Evolutionary conservation across 1,284 basidiomycete genomes (phyloP).

Genomic region (Porogramme epimiltina): DNA sequence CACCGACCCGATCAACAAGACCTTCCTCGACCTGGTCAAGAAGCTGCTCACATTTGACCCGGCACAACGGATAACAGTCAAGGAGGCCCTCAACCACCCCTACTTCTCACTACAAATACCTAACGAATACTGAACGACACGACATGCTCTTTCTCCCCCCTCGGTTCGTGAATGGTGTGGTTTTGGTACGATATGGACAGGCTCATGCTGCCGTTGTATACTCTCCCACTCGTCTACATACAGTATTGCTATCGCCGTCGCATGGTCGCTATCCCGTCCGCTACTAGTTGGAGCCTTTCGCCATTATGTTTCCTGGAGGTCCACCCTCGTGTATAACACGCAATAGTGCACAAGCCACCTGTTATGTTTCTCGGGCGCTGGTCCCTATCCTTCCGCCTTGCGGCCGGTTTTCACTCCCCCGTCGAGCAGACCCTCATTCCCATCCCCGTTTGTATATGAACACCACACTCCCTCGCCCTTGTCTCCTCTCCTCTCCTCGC

Average conservation of each 20-base stretch:
- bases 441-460: constrained; percentile 6
- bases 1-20: constrained; percentile 68
- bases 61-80: constrained; percentile 81
- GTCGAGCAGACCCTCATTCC: no score
- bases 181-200: constrained; percentile 31
- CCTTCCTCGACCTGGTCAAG: constrained; percentile 87
- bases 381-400: constrained; percentile 6
- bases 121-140: constrained; percentile 33
- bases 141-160: constrained; percentile 17
- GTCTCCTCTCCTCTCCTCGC: neutral
- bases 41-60: constrained; percentile 93
- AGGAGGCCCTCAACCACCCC: constrained; percentile 85
- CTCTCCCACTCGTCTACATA: constrained; percentile 29
- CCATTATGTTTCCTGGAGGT: constrained; percentile 25
- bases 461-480: neutral
- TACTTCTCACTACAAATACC: constrained; percentile 76
- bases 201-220: constrained; percentile 32
- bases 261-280: constrained; percentile 30
- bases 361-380: constrained; percentile 21
- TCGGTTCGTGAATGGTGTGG: constrained; percentile 18
- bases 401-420: constrained; percentile 8
- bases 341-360: constrained; percentile 31
- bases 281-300: constrained; percentile 26
- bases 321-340: constrained; percentile 34
- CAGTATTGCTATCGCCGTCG: constrained; percentile 31